A percentile compares a stretch with the other conserved stretches of the same genome.
These are phyloP conservation scores for Phytophthora nicotianae DNA, from an alignment of 352 stramenopile species.

Conservation along the genomic window DNA sequence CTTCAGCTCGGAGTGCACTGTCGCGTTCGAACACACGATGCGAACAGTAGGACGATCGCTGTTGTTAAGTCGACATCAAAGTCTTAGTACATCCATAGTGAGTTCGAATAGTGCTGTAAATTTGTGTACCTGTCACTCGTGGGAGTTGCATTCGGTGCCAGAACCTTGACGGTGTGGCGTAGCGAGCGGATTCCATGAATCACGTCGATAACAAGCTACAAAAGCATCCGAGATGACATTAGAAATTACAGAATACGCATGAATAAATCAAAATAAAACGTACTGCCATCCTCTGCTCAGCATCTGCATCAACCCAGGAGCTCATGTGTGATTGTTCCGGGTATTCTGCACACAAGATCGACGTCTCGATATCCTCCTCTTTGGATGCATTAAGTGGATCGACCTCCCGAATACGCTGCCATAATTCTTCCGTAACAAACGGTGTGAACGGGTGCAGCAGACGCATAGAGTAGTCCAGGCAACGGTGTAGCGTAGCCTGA, in stretches of 20 bases:
- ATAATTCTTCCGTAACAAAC: constrained; percentile 99
- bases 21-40: constrained; percentile 43
- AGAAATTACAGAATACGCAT: neutral
- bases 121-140: constrained; percentile 32
- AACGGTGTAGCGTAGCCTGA: constrained; percentile 93
- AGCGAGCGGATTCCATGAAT: constrained; percentile 95
- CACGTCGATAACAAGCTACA: constrained; percentile 82
- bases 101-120: neutral
- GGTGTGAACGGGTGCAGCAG: constrained; percentile 99
- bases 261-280: constrained; percentile 1
- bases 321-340: constrained; percentile 87
- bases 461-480: constrained; percentile 95
- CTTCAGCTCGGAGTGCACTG: constrained; percentile 38
- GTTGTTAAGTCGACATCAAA: neutral
- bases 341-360: constrained; percentile 73
- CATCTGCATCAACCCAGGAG: constrained; percentile 77
- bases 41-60: constrained; percentile 33
- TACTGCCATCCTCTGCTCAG: constrained; percentile 90
- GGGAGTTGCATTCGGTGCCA: constrained; percentile 54
- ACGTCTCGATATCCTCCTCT: constrained; percentile 38
- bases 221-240: neutral
- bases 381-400: constrained; percentile 39
- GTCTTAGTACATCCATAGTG: constrained; percentile 4
- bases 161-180: constrained; percentile 73
- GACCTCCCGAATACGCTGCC: constrained; percentile 78